Conservation (phyloP, 2,329 filamentous ascomycete genomes). For the Verticillium dahliae region DNA sequence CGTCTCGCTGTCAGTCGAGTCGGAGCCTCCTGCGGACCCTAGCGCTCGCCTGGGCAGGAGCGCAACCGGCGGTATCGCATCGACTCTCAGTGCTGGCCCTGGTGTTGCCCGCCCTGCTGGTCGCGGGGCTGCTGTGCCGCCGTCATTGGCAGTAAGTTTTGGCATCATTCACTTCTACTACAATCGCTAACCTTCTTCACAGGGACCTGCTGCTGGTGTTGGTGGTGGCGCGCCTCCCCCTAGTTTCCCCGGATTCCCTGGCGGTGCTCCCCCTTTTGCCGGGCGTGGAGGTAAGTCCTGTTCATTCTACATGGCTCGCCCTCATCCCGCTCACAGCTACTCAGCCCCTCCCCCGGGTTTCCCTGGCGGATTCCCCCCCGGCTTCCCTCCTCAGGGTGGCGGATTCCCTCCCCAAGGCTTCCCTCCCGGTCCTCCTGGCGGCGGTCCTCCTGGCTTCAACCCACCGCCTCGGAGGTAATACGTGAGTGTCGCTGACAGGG, state of each 20-base stretch:
- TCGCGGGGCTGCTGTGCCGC: conserved; percentile 62
- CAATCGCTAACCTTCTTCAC: not conserved
- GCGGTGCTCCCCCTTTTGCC: conserved; percentile 43
- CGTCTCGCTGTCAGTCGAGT: conserved; percentile 90
- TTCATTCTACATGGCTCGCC: conserved; percentile 1
- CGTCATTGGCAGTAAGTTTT: conserved; percentile 67
- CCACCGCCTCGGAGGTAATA: conserved; percentile 56
- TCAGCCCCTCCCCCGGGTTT: conserved; percentile 43
- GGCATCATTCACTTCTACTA: not conserved
- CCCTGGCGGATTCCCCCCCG: conserved; percentile 38
- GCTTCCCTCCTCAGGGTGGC: conserved; percentile 32
- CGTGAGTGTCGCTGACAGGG: not conserved
- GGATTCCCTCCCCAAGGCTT: conserved; percentile 46
- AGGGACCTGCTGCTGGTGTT: conserved; percentile 80
- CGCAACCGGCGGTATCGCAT: conserved; percentile 60
- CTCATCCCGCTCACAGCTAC: conserved; percentile 22
- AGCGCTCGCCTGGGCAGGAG: conserved; percentile 79
- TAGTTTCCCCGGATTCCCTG: conserved; percentile 46
- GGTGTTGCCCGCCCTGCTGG: conserved; percentile 89
- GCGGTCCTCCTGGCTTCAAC: conserved; percentile 67
- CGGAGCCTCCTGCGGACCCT: conserved; percentile 89
- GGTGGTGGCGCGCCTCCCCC: conserved; percentile 64
- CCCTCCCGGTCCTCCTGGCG: conserved; percentile 35
- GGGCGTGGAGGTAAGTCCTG: conserved; percentile 47
- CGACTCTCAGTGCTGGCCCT: conserved; percentile 72